A percentile compares a stretch with the other conserved stretches of the same genome.
Conservation (phyloP, 2,329 filamentous ascomycete species). For the Pseudogymnoascus sp. region DNA sequence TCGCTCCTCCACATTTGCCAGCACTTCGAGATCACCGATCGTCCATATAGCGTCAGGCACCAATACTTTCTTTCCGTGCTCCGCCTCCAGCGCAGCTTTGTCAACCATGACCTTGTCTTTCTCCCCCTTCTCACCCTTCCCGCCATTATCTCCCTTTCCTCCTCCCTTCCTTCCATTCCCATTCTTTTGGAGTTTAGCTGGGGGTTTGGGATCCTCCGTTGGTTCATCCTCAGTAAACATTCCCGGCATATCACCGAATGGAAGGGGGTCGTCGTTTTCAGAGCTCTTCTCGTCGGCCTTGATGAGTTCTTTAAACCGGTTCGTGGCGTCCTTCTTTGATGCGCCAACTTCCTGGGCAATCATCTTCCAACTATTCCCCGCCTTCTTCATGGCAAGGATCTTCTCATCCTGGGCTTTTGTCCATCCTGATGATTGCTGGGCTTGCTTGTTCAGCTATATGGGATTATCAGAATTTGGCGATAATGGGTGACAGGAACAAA, state of each 20-base stretch:
- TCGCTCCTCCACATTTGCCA: slow-evolving; percentile 21
- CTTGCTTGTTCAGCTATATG: background rate
- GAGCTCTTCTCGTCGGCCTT: slow-evolving; percentile 7
- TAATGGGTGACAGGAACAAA: background rate
- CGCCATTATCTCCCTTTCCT: background rate
- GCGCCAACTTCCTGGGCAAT: slow-evolving; percentile 14
- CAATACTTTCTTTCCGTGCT: slow-evolving; percentile 11
- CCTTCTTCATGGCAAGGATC: slow-evolving; percentile 20
- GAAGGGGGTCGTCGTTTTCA: background rate
- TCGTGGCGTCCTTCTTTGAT: slow-evolving; percentile 13
- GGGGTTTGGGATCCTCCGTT: background rate
- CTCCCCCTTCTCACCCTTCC: background rate
- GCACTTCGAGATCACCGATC: slow-evolving; percentile 21
- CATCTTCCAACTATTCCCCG: slow-evolving; percentile 20
- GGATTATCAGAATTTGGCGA: background rate
- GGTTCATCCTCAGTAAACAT: background rate
- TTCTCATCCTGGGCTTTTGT: slow-evolving; percentile 19
- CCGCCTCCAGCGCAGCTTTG: background rate
- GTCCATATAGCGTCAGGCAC: slow-evolving; percentile 21
- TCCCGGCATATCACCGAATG: background rate
- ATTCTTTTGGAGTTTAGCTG: background rate
- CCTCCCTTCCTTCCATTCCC: slow-evolving; percentile 10
- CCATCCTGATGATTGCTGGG: slow-evolving; percentile 5
- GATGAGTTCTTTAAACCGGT: slow-evolving; percentile 14
- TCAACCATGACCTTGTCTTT: slow-evolving; percentile 6